Conservation (phyloP, 331 rosid genomes). For the Arachis monticola region DNA sequence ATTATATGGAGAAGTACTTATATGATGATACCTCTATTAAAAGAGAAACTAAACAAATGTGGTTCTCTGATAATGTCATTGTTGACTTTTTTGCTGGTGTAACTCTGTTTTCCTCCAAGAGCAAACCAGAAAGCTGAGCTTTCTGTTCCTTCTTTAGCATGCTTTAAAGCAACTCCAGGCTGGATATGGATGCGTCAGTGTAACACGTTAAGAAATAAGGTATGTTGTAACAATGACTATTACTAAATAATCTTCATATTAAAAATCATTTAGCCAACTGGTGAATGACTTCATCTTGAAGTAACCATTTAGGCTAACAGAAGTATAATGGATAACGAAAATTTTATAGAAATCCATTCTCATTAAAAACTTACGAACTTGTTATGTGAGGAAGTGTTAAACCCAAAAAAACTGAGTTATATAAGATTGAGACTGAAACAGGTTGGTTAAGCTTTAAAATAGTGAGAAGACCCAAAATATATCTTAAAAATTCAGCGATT, state of each 20-base stretch:
- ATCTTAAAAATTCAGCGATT: conserved; percentile 61
- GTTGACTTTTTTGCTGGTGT: conserved; percentile 66
- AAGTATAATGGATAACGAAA: conserved; percentile 2
- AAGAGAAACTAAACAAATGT: conserved; percentile 76
- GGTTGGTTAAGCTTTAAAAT: conserved; percentile 21
- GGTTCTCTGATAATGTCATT: conserved; percentile 80
- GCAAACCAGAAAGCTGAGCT: conserved; percentile 91
- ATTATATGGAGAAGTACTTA: background rate
- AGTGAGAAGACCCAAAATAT: conserved; percentile 25
- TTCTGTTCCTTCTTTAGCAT: conserved; percentile 98
- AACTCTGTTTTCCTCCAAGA: conserved; percentile 89
- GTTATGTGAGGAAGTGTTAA: background rate
- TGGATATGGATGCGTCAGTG: conserved; percentile 48
- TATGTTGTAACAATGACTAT: conserved; percentile 6
- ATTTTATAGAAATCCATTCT: conserved; percentile 14
- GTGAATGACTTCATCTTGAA: conserved; percentile 12
- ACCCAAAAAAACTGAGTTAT: too few relatives aligned
- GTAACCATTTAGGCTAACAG: background rate
- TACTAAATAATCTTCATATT: background rate
- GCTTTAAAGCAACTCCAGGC: conserved; percentile 87
- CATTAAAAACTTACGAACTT: conserved; percentile 1
- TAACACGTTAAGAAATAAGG: conserved; percentile 36
- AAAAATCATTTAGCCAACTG: conserved; percentile 6
- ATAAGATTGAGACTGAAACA: conserved; percentile 26
- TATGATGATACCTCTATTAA: conserved; percentile 66